These are phyloP conservation scores for Porcisia hertigi DNA, from an alignment of 208 protist species.

Conservation along the genomic window DNA sequence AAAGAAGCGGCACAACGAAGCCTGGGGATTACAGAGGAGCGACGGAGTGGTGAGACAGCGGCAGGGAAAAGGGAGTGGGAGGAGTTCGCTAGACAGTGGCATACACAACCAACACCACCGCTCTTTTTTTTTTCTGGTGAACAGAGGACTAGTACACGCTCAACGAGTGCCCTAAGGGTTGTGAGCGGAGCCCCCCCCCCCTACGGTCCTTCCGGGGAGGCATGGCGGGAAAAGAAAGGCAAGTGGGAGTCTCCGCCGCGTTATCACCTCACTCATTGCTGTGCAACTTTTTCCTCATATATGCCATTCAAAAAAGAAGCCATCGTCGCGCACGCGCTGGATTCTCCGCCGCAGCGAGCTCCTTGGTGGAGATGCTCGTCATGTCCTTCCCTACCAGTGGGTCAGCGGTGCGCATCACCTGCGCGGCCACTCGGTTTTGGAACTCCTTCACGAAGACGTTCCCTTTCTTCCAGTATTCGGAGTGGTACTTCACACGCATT, in stretches of 20 bases:
- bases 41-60: no score
- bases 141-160: background rate
- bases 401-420: slow-evolving; percentile 40
- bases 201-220: background rate
- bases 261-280: no score
- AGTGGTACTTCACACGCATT: slow-evolving; percentile 82
- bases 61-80: no score
- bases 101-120: background rate
- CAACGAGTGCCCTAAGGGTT: background rate
- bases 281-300: background rate
- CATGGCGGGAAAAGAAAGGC: slow-evolving; percentile 8
- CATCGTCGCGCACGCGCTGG: slow-evolving; percentile 5
- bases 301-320: background rate
- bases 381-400: slow-evolving; percentile 48
- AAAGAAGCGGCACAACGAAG: no score
- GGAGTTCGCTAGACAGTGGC: background rate
- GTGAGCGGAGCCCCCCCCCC: background rate
- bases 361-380: slow-evolving; percentile 16
- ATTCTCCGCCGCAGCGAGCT: slow-evolving; percentile 12
- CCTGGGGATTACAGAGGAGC: no score
- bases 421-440: slow-evolving; percentile 22
- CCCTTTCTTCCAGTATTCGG: slow-evolving; percentile 78
- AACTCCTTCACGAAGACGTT: slow-evolving; percentile 51
- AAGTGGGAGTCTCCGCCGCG: background rate
- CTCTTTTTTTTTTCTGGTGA: background rate